A percentile compares a stretch with the other conserved stretches of the same genome.
These are phyloP conservation scores for Hygrocybe coccinea DNA, from an alignment of 768 basidiomycete genomes.

Conservation along the genomic window DNA sequence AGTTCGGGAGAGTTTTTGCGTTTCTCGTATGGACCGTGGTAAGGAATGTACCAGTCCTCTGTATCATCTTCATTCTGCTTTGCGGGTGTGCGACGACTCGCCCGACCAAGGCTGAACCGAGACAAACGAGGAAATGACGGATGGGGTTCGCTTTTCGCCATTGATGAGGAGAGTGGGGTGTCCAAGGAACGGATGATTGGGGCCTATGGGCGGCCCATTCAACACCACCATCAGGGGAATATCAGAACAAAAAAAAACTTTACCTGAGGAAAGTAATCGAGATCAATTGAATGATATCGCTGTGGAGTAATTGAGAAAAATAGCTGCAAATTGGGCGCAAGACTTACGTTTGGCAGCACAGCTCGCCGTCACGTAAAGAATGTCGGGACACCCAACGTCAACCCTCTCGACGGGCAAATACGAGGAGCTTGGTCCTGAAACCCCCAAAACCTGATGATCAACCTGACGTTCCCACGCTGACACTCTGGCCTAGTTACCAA, in stretches of 20 bases:
- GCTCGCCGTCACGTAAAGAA: too few species aligned
- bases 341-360: too few species aligned
- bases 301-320: too few species aligned
- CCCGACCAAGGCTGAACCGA: slow-evolving; percentile 30
- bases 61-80: slow-evolving; percentile 20
- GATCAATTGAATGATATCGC: too few species aligned
- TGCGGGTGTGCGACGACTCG: neutral
- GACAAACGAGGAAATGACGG: slow-evolving; percentile 30
- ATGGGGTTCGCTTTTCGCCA: neutral
- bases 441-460: too few species aligned
- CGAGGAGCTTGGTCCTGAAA: too few species aligned
- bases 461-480: too few species aligned
- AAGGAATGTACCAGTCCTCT: slow-evolving; percentile 60
- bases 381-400: too few species aligned
- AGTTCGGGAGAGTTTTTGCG: slow-evolving; percentile 28
- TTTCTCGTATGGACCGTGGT: slow-evolving; percentile 59
- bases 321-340: too few species aligned
- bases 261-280: neutral
- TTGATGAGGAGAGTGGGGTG: neutral
- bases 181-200: neutral
- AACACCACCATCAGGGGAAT: neutral
- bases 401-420: too few species aligned
- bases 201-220: neutral
- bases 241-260: neutral
- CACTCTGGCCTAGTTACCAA: too few species aligned